Conservation (phyloP, 2,329 filamentous ascomycete genomes). For the Penicillium sp. region DNA sequence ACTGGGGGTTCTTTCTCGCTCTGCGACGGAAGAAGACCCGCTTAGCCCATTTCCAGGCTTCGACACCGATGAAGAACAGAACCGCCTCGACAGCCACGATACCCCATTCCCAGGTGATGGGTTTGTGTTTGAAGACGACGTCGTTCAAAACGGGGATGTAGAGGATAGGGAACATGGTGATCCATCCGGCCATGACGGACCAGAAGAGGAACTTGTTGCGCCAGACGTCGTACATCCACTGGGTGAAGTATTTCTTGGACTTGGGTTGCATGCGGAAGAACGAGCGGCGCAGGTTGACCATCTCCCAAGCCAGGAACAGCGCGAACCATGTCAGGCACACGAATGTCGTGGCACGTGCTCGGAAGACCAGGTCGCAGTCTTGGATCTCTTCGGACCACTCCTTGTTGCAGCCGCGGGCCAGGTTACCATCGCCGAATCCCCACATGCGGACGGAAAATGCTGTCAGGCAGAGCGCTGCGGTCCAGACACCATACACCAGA, state of each 20-base stretch:
- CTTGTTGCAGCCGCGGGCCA: conserved; percentile 60
- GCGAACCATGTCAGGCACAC: conserved; percentile 71
- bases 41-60: conserved; percentile 65
- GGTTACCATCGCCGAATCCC: conserved; percentile 54
- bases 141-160: conserved; percentile 67
- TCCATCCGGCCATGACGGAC: conserved; percentile 54
- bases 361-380: conserved; percentile 61
- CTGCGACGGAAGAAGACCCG: conserved; percentile 48
- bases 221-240: conserved; percentile 66
- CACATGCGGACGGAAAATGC: conserved; percentile 62
- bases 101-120: conserved; percentile 65
- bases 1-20: not conserved
- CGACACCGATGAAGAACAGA: conserved; percentile 61
- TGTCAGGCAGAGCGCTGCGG: conserved; percentile 63
- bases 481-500: conserved; percentile 70
- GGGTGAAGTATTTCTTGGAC: conserved; percentile 57
- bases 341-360: conserved; percentile 67
- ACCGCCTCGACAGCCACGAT: conserved; percentile 59
- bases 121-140: conserved; percentile 61
- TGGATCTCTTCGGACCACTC: conserved; percentile 41
- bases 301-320: conserved; percentile 73
- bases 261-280: conserved; percentile 70
- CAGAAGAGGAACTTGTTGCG: conserved; percentile 70
- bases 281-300: conserved; percentile 65
- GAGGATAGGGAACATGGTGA: conserved; percentile 55